Base-by-base conservation (phyloP, 352 stramenopile genomes). In the Phytophthora cryptogea region DNA sequence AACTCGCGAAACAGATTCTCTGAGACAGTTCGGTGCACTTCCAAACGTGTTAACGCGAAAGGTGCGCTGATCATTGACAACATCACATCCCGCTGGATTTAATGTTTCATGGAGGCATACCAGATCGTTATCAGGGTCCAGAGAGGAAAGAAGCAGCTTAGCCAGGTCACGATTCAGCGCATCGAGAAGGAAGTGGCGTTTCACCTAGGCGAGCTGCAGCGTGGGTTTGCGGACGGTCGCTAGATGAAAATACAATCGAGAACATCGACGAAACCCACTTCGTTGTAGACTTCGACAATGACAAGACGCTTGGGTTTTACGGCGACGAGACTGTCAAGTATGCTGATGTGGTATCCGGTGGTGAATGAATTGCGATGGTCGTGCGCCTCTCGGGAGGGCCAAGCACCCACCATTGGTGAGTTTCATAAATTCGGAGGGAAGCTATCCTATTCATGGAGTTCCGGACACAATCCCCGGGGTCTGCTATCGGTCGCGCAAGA, bases 211-310 rank as follows among this genome's bases (percentile, higher is more conserved):
- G 5, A 44, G 20, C 2, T 43, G 37, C 37, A 26, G n/a, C 37
- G 37, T 26, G 37, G 37, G 37, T 76, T 76, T 49, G 32, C 42
- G 1, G 39, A 8, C 8, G 53, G 1, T 45, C 60, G 23, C 40
- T 72, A 0, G 41, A 72, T 33, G 57, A 72, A 13, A 52, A 72
- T 27, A 9, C 35, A 5, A 20, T 69, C 31, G 32, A 68, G 6
- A 76, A 70, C 28, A 57, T 75, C 4, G 67, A 75, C 20, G 59
- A 75, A 42, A 71, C 67, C 2, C 62, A 71, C 35, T 66, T 75
- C 17, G 36, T 66, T 5, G 60, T 74, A 11, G 49, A 66, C 43
- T 55, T 64, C 8, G 51, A 64, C 32, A 59, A 56, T 31, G 50
- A 27, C 13, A 68, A 63, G 16, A 70, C 56, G 6, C 46, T 72